phyloP scores from a whole-genome alignment of 306 rosid species.

The Vicia faba region DNA sequence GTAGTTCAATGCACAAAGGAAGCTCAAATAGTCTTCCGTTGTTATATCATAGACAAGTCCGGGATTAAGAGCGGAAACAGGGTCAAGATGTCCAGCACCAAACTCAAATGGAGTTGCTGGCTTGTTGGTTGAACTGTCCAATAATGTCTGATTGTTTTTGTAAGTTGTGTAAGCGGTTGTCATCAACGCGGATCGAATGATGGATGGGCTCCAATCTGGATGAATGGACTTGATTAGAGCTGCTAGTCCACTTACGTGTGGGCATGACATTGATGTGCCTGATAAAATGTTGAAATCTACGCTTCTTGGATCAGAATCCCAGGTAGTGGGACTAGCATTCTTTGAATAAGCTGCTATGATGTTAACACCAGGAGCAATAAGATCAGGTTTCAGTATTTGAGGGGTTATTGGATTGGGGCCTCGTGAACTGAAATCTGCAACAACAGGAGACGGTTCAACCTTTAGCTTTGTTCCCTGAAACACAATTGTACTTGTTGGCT shows the following conservation, averaged over 20 bases:
- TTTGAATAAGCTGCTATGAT: constrained; percentile 71
- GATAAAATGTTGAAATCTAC: constrained; percentile 79
- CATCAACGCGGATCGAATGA: constrained; percentile 76
- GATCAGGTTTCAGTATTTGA: constrained; percentile 71
- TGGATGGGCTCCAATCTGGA: constrained; percentile 84
- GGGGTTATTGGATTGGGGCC: constrained; percentile 66
- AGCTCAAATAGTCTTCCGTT: constrained; percentile 59
- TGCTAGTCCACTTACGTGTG: constrained; percentile 78
- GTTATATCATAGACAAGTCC: constrained; percentile 79
- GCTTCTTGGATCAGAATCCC: constrained; percentile 51
- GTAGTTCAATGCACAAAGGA: constrained; percentile 74
- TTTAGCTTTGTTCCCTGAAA: constrained; percentile 68
- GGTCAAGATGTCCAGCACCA: constrained; percentile 57
- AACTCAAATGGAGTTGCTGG: constrained; percentile 68
- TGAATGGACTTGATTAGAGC: constrained; percentile 64
- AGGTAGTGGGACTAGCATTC: constrained; percentile 43
- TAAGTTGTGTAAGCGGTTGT: constrained; percentile 71
- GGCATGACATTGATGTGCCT: constrained; percentile 96
- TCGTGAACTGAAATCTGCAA: constrained; percentile 73
- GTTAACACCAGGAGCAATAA: constrained; percentile 79
- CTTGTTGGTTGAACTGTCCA: constrained; percentile 53
- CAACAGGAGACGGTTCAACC: constrained; percentile 68
- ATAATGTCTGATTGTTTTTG: constrained; percentile 45
- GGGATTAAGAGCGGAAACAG: constrained; percentile 66
- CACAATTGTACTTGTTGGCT: constrained; percentile 52